Percentiles rank a stretch among this genome's conserved stretches.
Conservation (phyloP, 495 filamentous ascomycete species). For the Hamigera avellanea region DNA sequence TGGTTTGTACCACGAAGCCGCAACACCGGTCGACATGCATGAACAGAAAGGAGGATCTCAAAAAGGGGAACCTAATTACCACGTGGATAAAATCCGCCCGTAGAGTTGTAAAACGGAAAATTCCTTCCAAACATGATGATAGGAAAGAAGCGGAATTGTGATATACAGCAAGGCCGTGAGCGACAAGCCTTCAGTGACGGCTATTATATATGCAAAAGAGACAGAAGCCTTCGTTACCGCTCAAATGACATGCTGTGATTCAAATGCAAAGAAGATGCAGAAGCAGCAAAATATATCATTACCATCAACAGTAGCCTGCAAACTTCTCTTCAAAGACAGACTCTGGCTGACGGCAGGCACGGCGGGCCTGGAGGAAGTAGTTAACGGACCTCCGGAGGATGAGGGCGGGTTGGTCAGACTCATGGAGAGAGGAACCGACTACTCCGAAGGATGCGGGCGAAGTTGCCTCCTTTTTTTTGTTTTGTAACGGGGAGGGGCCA, state of each 20-base stretch:
- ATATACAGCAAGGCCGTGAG: not conserved
- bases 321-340: slow-evolving; percentile 57
- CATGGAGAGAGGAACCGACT: slow-evolving; percentile 15
- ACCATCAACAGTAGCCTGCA: slow-evolving; percentile 76
- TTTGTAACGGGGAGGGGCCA: no score
- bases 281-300: slow-evolving; percentile 21
- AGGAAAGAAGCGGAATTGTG: slow-evolving; percentile 3
- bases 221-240: slow-evolving; percentile 6
- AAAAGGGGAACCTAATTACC: slow-evolving; percentile 31
- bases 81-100: slow-evolving; percentile 35
- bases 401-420: slow-evolving; percentile 46
- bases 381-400: slow-evolving; percentile 37
- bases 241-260: slow-evolving; percentile 12
- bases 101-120: slow-evolving; percentile 30
- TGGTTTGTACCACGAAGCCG: no score
- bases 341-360: slow-evolving; percentile 36
- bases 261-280: slow-evolving; percentile 3
- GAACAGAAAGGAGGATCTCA: no score
- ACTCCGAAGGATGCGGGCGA: not conserved
- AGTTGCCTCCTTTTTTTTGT: not conserved
- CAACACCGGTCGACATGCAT: no score
- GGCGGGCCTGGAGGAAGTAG: slow-evolving; percentile 30
- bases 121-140: slow-evolving; percentile 32
- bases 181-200: no score
- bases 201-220: no score